phyloP scores from a whole-genome alignment of 2,329 filamentous ascomycete genomes.

The Neurospora crassa region DNA sequence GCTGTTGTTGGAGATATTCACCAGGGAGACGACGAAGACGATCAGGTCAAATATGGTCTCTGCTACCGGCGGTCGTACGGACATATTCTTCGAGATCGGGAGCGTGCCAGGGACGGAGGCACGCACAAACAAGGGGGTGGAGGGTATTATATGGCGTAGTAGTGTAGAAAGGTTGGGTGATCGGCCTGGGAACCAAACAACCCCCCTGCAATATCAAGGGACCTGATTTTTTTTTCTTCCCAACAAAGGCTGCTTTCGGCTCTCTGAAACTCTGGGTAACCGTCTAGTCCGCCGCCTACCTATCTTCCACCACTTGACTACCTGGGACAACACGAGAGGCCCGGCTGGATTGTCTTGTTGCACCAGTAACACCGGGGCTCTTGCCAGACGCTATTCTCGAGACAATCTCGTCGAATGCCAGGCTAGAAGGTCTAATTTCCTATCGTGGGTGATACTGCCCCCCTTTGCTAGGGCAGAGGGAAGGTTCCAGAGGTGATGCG shows the following conservation, averaged over 20 bases:
- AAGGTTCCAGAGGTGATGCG: not conserved
- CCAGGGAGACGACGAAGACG: conserved; percentile 6
- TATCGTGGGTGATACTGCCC: not conserved
- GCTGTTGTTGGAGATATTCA: conserved; percentile 5
- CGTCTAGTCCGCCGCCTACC: not conserved
- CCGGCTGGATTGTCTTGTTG: not conserved
- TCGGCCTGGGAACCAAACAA: not conserved
- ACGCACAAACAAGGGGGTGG: not conserved
- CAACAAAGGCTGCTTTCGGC: not conserved
- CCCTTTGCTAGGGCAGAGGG: not conserved
- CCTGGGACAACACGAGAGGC: not conserved
- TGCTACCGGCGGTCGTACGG: not conserved
- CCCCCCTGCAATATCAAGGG: not conserved
- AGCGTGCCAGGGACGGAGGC: not conserved
- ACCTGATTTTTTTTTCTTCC: not conserved
- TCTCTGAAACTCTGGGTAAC: not conserved
- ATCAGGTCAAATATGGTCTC: conserved; percentile 8
- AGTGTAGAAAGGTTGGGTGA: not conserved
- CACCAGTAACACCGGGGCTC: not conserved
- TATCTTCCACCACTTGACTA: not conserved
- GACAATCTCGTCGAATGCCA: not conserved
- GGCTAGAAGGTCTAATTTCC: not conserved
- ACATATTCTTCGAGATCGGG: not conserved
- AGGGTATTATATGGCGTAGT: not conserved
- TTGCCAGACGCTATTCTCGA: not conserved